phyloP scores from a whole-genome alignment of 192 early-diverging fungal species.

The Piromyces sp. region DNA sequence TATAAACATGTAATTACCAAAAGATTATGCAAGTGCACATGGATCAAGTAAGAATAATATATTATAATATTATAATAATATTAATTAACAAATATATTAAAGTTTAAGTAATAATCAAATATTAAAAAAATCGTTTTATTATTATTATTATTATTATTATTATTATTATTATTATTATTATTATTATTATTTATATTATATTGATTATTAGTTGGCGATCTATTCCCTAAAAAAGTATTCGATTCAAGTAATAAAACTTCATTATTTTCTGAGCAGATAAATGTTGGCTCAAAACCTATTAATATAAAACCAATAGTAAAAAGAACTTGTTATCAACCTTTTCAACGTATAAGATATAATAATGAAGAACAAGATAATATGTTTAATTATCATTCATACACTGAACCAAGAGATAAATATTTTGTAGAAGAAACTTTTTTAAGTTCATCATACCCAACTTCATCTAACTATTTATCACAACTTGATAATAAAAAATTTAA shows the following conservation, averaged over 20 bases:
- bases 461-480: background rate
- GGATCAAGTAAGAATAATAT: background rate
- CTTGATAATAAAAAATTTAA: background rate
- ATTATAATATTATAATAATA: no score
- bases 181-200: no score
- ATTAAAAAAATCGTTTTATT: no score
- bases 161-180: no score
- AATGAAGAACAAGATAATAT: background rate
- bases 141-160: no score
- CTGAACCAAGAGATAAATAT: background rate
- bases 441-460: background rate
- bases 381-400: background rate
- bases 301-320: background rate
- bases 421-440: background rate
- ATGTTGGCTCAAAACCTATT: background rate
- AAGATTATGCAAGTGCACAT: background rate
- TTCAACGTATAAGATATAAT: background rate
- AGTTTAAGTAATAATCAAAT: background rate
- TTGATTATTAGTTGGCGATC: background rate
- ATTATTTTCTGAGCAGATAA: background rate
- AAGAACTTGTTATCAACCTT: background rate
- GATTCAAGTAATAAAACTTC: background rate
- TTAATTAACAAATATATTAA: no score
- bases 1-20: no score
- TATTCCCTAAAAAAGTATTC: background rate